Evolutionary conservation across 805 yeast species (phyloP).

Genomic region (Zygoascus biomembranicola): DNA sequence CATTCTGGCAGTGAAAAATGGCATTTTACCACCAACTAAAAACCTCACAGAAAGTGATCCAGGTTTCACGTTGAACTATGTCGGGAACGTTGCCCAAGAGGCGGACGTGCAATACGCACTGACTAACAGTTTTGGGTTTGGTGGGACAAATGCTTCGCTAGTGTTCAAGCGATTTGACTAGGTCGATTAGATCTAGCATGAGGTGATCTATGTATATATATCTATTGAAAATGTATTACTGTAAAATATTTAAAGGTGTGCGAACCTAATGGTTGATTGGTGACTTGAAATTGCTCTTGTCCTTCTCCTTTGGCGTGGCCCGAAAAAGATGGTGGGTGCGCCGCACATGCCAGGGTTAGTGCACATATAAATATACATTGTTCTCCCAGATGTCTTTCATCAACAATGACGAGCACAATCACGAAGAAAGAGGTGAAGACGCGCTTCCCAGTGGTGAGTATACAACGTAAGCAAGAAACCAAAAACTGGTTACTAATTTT

Average conservation of each 20-base stretch:
- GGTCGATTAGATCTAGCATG: background rate
- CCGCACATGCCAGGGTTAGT: too few species aligned
- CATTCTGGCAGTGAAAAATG: conserved; percentile 50
- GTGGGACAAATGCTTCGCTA: conserved; percentile 86
- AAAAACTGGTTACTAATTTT: background rate
- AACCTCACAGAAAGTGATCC: conserved; percentile 53
- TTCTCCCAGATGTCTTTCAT: background rate
- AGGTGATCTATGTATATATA: background rate
- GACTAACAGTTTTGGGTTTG: conserved; percentile 93
- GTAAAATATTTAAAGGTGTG: too few species aligned
- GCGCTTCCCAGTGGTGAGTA: conserved; percentile 34
- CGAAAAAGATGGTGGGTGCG: too few species aligned
- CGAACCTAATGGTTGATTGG: too few species aligned
- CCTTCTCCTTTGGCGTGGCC: too few species aligned
- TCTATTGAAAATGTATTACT: too few species aligned
- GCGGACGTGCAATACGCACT: conserved; percentile 48
- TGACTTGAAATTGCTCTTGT: too few species aligned
- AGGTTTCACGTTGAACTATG: conserved; percentile 45
- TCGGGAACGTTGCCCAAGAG: conserved; percentile 39
- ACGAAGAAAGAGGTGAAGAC: conserved; percentile 30
- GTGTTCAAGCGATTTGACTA: conserved; percentile 16
- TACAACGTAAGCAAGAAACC: background rate
- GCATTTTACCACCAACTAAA: conserved; percentile 68
- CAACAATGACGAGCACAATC: conserved; percentile 1
- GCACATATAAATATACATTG: too few species aligned